Percentiles rank a stretch among this genome's conserved stretches.
These are phyloP conservation scores for Aspergillus nomiae DNA, from an alignment of 2,329 filamentous ascomycete genomes.

Conservation along the genomic window DNA sequence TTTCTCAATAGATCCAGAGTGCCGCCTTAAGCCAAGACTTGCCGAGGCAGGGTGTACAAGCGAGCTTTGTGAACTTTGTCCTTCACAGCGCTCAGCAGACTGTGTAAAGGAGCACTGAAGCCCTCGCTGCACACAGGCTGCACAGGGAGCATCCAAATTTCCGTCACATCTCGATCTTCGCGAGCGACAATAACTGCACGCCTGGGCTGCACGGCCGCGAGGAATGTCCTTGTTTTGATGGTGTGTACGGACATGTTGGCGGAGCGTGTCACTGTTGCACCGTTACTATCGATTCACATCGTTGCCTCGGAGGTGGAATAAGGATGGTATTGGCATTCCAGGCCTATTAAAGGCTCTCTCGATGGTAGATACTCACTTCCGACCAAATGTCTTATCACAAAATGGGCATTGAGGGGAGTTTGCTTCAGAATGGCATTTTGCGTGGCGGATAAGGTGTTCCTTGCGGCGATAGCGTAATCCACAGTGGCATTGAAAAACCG, in stretches of 20 bases:
- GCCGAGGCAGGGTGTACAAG: too few relatives aligned
- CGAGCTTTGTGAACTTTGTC: too few relatives aligned
- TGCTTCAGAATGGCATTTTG: slow-evolving; percentile 9
- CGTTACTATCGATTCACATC: neutral
- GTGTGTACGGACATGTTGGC: slow-evolving; percentile 20
- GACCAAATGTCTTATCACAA: slow-evolving; percentile 17
- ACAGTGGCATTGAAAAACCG: slow-evolving; percentile 15
- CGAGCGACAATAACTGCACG: slow-evolving; percentile 18
- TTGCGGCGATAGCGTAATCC: slow-evolving; percentile 18
- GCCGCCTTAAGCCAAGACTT: too few relatives aligned
- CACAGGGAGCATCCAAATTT: neutral
- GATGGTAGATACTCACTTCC: slow-evolving; percentile 7
- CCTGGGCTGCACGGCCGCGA: slow-evolving; percentile 11
- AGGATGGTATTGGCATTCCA: too few relatives aligned
- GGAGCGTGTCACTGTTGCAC: slow-evolving; percentile 15
- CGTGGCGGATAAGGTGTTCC: slow-evolving; percentile 20
- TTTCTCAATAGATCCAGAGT: neutral
- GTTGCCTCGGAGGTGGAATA: too few relatives aligned
- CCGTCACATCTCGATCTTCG: slow-evolving; percentile 4
- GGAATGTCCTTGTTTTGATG: slow-evolving; percentile 12
- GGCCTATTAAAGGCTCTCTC: too few relatives aligned
- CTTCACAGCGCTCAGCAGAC: neutral
- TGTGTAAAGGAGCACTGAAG: neutral
- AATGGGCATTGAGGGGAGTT: slow-evolving; percentile 10
- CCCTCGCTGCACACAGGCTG: neutral